Evolutionary conservation across 306 rosid genomes (phyloP), one percentile per base, ranked within the genome.

Genomic region (Trifolium pratense): DNA sequence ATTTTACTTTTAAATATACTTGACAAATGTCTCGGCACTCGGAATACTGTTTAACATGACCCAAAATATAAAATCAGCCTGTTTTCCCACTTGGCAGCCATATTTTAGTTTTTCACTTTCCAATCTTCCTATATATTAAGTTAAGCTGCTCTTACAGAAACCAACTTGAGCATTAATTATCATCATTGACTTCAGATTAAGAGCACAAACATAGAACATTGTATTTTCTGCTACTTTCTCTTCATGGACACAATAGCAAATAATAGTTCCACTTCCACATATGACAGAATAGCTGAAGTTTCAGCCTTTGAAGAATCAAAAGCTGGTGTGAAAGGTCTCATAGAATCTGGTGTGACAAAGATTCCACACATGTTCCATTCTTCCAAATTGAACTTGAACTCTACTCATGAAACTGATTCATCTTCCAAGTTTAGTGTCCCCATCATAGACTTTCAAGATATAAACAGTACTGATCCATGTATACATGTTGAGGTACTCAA

Each of bases 221-320:
- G 11, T 16, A 51, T 7, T 51, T 51, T 16, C 5, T 51, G 25
- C 12, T 17, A 16, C 57, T 51, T 51, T 7, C 21, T 18, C 57
- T 16, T 51, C 57, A 51, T 51, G 57, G 25, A 43, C 16, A 13
- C 8, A 17, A 25, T 16, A 11, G 23, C 3, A 51, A 51, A 51
- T 51, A 51, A 16, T 4, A 51, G 23, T 3, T 17, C 57, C 12
- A 51, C 57, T 51, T 51, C 21, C 23, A 49, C 11, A 16, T 51
- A 51, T 51, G 57, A 51, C 57, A 51, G 57, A 17, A 7, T 7
- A 51, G 57, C 57, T 7, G 57, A 51, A 51, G 57, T 51, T 1
- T 7, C 16, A 51, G 57, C 57, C 57, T 51, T 51, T 51, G 57
- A 51, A 51, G 57, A 51, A 16, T 51, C 57, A 51, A 51, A 51